These are phyloP conservation scores for Colletotrichum acutatum DNA, from an alignment of 2,329 filamentous ascomycete genomes.

Conservation along the genomic window DNA sequence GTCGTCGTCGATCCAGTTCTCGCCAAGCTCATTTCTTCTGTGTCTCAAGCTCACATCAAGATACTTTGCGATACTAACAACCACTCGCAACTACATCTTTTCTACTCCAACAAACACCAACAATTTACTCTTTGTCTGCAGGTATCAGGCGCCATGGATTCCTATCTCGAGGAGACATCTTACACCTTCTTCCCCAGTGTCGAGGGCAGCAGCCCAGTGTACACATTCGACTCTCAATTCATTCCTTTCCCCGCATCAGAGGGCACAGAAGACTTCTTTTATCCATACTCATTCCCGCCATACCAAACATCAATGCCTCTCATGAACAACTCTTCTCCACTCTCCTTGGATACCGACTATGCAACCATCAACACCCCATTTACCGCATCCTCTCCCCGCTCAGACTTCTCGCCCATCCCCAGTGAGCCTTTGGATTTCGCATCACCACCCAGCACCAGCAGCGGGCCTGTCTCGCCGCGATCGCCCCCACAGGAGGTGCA, in stretches of 20 bases:
- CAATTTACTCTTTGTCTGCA: neutral
- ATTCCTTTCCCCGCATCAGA: slow-evolving; percentile 15
- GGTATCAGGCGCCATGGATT: slow-evolving; percentile 16
- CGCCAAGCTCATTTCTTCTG: neutral
- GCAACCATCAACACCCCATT: neutral
- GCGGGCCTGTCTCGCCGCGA: neutral
- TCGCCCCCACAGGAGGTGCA: slow-evolving; percentile 13
- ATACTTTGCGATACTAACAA: neutral
- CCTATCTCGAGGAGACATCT: slow-evolving; percentile 15
- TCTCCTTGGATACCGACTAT: neutral
- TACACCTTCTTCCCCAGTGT: slow-evolving; percentile 14
- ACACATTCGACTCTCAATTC: slow-evolving; percentile 22
- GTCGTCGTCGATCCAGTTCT: slow-evolving; percentile 18
- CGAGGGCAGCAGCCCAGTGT: neutral
- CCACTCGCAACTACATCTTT: neutral
- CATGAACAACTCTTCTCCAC: neutral
- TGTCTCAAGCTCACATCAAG: neutral
- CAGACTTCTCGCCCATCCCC: slow-evolving; percentile 9
- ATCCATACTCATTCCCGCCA: slow-evolving; percentile 11
- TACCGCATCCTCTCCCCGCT: neutral
- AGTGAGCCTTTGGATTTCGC: slow-evolving; percentile 7
- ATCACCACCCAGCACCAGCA: slow-evolving; percentile 12
- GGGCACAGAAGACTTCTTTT: slow-evolving; percentile 8
- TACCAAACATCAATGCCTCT: slow-evolving; percentile 5
- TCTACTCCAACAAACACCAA: neutral